These are phyloP conservation scores for Mucor lusitanicus DNA, from an alignment of 371 early-diverging fungal genomes.

Conservation along the genomic window DNA sequence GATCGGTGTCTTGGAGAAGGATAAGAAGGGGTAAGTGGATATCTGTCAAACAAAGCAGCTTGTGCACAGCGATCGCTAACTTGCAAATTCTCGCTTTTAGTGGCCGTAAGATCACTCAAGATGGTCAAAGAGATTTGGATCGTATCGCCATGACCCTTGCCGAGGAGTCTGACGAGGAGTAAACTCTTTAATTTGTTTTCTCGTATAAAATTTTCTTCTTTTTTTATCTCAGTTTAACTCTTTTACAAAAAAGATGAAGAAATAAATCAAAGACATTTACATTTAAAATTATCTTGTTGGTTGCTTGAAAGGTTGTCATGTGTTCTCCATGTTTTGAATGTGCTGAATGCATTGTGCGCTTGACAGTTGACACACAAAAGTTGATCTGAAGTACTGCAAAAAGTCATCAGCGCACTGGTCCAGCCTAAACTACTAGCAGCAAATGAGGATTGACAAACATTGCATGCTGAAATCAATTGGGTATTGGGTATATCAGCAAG, in stretches of 20 bases:
- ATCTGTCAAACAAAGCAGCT: not conserved
- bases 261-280: not conserved
- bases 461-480: too few relatives aligned
- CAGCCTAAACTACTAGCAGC: too few relatives aligned
- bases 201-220: not conserved
- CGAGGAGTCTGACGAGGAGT: conserved; percentile 39
- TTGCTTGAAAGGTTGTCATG: not conserved
- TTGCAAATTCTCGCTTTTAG: conserved; percentile 27
- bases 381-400: too few relatives aligned
- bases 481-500: too few relatives aligned
- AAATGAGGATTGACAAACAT: too few relatives aligned
- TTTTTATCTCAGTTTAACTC: not conserved
- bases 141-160: conserved; percentile 64
- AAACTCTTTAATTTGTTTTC: conserved; percentile 11
- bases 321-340: too few relatives aligned
- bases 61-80: not conserved
- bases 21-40: conserved; percentile 72
- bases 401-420: too few relatives aligned
- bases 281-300: not conserved
- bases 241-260: not conserved
- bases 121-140: conserved; percentile 87
- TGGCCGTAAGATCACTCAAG: conserved; percentile 82
- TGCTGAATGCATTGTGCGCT: not conserved
- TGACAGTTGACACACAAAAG: too few relatives aligned
- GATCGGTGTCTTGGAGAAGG: conserved; percentile 93